Evolutionary conservation across 2,329 filamentous ascomycete genomes (phyloP).

Genomic region (Bisporella sp.): DNA sequence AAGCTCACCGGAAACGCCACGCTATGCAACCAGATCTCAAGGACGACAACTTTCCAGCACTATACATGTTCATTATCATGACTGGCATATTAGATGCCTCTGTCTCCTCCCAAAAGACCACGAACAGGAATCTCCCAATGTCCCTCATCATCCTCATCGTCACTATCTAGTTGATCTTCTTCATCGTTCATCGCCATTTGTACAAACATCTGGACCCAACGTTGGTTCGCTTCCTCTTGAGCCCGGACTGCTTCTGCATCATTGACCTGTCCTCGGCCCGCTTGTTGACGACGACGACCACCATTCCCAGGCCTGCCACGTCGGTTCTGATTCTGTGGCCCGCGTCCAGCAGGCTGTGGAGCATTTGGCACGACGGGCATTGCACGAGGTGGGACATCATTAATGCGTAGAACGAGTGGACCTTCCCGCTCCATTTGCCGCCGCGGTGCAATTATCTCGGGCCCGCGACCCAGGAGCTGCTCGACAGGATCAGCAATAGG

Average conservation of each 20-base stretch:
- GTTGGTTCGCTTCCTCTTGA: conserved; percentile 19
- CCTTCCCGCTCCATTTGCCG: conserved; percentile 23
- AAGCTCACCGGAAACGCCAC: no score
- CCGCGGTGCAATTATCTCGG: conserved; percentile 9
- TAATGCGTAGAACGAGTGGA: conserved; percentile 27
- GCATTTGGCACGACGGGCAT: conserved; percentile 17
- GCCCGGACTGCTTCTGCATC: conserved; percentile 1
- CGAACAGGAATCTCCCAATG: conserved; percentile 34
- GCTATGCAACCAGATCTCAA: no score
- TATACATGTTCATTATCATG: no score
- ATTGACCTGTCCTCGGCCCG: conserved; percentile 6
- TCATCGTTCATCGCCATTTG: conserved; percentile 28
- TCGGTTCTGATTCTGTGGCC: conserved; percentile 2
- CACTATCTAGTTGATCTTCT: conserved; percentile 27
- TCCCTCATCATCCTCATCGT: conserved; percentile 38
- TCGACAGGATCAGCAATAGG: not conserved
- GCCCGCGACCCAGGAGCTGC: conserved; percentile 8
- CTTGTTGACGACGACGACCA: conserved; percentile 8
- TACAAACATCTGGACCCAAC: conserved; percentile 28
- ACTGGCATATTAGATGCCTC: not conserved
- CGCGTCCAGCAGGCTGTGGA: conserved; percentile 6
- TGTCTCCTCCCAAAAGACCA: not conserved
- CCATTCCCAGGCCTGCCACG: conserved; percentile 1
- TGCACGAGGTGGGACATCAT: conserved; percentile 16
- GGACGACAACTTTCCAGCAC: no score